A percentile compares a stretch with the other conserved stretches of the same genome.
Evolutionary conservation across 148 eudicot genomes (phyloP).

Genomic region (Rhododendron kiyosumense): DNA sequence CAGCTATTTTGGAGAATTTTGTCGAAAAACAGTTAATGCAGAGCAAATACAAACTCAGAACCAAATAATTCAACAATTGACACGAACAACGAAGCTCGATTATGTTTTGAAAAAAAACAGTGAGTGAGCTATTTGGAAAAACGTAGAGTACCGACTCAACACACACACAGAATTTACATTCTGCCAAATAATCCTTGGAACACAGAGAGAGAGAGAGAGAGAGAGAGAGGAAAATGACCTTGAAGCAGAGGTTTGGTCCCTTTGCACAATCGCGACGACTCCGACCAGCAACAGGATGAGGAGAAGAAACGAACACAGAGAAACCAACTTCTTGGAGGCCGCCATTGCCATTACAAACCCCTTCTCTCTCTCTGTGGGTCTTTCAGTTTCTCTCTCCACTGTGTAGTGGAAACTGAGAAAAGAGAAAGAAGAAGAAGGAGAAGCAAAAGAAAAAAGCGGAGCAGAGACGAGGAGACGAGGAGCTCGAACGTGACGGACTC

Average conservation of each 20-base stretch:
- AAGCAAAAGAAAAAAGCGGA: background rate
- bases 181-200: no score
- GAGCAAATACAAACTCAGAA: background rate
- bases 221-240: background rate
- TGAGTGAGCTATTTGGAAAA: no score
- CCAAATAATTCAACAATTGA: background rate
- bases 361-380: background rate
- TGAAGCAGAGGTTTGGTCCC: background rate
- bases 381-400: background rate
- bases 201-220: background rate
- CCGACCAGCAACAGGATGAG: conserved; percentile 2
- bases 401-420: background rate
- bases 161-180: no score
- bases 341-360: conserved; percentile 2
- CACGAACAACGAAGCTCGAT: background rate
- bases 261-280: background rate
- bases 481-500: background rate
- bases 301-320: conserved; percentile 7
- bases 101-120: no score
- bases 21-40: background rate
- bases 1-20: background rate
- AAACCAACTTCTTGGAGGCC: conserved; percentile 9
- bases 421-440: background rate
- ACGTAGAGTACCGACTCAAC: no score
- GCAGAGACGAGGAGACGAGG: conserved; percentile 6